phyloP scores from a whole-genome alignment of 495 filamentous ascomycete genomes.

The Evernia prunastri region DNA sequence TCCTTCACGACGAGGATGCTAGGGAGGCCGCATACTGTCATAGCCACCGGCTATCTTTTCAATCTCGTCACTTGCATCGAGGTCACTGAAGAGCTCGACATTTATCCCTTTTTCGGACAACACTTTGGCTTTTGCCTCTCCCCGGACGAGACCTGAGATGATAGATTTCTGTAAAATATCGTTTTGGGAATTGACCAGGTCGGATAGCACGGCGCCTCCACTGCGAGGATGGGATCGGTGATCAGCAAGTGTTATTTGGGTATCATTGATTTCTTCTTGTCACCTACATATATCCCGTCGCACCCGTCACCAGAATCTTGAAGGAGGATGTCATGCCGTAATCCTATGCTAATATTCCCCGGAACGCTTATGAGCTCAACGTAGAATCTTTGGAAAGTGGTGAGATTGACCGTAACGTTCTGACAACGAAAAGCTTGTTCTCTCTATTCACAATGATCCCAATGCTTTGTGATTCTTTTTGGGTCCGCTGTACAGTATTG shows the following conservation, averaged over 20 bases:
- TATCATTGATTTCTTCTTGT: background rate
- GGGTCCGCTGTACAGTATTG: too few relatives aligned
- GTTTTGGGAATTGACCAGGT: background rate
- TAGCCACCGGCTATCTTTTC: slow-evolving; percentile 11
- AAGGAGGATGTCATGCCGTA: background rate
- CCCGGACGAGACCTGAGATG: slow-evolving; percentile 13
- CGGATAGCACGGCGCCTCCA: slow-evolving; percentile 13
- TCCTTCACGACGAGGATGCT: background rate
- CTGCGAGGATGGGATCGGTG: background rate
- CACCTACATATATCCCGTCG: slow-evolving; percentile 1
- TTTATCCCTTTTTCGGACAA: slow-evolving; percentile 10
- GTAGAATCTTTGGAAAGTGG: too few relatives aligned
- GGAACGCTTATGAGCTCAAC: too few relatives aligned
- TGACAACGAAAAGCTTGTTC: too few relatives aligned
- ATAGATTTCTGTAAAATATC: background rate
- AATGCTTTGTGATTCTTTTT: too few relatives aligned
- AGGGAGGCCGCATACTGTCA: background rate
- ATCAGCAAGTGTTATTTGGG: background rate
- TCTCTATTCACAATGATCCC: too few relatives aligned
- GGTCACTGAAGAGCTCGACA: slow-evolving; percentile 8
- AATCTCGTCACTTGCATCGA: slow-evolving; percentile 11
- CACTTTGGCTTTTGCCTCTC: slow-evolving; percentile 11
- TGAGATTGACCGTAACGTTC: too few relatives aligned
- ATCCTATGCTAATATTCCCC: too few relatives aligned
- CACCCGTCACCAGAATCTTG: background rate